Evolutionary conservation across 495 filamentous ascomycete genomes (phyloP), one percentile per base, ranked within the genome.

Genomic region (Hypomontagnella submonticulosa): DNA sequence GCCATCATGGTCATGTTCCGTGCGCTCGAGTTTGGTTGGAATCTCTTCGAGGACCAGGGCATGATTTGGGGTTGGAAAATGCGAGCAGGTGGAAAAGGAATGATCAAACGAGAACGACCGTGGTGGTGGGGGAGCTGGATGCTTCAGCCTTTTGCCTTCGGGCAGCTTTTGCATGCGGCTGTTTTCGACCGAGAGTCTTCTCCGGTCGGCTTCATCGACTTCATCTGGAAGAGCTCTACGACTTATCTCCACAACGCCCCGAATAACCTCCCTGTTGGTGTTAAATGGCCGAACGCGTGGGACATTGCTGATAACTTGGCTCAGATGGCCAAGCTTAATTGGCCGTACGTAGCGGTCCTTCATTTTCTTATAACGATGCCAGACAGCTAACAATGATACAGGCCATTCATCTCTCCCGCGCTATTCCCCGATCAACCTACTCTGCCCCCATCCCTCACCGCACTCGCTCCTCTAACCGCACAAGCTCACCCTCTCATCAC

Each of bases 51-150:
- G 67, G 86, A 89, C 36, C 86, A 90, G 62, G 94, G 94, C 5
- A 90, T 86, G 81, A 82, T 97, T 51, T 87, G 85, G 80, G 83
- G 88, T 40, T 79, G 78, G 71, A 77, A 77, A 62, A 63, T 43
- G 49, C 67, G 78, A 67, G 32, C 63, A 60, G 56, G 61, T 9
- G 78, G 76, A 33, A 79, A 79, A 66, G 75, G 70, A 8, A 55
- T 72, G 18, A 66, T 72, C 59, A 72, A 75, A 59, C 71, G 76
- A 57, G 70, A 76, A 52, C 80, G 85, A 61, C 90, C 92, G 5
- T 84, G 84, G 86, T 99, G 95, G 95, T 94, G 92, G 81, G 95
- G 94, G 18, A 96, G 92, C 72, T 98, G 94, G 94, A 80, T 98
- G 83, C 78, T 98, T 69, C 93, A 97, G 84, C 95, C 95, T 0